Conservation (phyloP, 2,329 filamentous ascomycete species). For the Keithomyces neogunnii region DNA sequence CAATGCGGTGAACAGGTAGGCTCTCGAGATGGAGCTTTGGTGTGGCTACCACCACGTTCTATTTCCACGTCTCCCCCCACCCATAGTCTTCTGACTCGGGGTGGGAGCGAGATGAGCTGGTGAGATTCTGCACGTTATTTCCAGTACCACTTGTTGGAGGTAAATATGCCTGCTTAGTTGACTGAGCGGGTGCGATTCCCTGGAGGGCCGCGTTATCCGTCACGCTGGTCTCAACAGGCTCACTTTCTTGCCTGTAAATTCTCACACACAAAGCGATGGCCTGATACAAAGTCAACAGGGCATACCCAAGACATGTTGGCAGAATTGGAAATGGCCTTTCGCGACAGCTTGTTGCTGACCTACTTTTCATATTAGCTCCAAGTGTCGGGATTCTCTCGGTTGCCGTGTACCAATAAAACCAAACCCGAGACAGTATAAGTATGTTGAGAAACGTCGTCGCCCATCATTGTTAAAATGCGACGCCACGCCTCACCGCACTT, state of each 20-base stretch:
- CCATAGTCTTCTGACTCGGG: not conserved
- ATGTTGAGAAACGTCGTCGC: not conserved
- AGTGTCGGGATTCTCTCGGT: not conserved
- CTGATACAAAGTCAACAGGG: not conserved
- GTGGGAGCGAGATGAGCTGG: not conserved
- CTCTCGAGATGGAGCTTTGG: not conserved
- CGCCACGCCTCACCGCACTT: conserved; percentile 4
- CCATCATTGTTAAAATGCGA: not conserved
- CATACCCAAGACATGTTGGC: not conserved
- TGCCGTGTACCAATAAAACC: not conserved
- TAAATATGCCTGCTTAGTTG: no score
- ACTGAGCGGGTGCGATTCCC: no score
- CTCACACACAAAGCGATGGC: no score
- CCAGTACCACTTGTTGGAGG: not conserved
- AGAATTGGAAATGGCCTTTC: not conserved
- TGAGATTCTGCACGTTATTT: conserved; percentile 1
- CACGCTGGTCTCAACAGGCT: no score
- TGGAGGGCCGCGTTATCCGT: no score
- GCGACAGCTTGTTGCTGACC: not conserved
- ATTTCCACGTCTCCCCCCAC: not conserved
- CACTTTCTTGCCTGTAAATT: no score
- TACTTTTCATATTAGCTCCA: not conserved
- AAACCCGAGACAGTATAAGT: not conserved
- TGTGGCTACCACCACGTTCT: not conserved
- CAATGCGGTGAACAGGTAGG: not conserved